Percentiles rank a stretch among this genome's conserved stretches.
Evolutionary conservation across 768 basidiomycete genomes (phyloP).

Genomic region (Hericium erinaceus): DNA sequence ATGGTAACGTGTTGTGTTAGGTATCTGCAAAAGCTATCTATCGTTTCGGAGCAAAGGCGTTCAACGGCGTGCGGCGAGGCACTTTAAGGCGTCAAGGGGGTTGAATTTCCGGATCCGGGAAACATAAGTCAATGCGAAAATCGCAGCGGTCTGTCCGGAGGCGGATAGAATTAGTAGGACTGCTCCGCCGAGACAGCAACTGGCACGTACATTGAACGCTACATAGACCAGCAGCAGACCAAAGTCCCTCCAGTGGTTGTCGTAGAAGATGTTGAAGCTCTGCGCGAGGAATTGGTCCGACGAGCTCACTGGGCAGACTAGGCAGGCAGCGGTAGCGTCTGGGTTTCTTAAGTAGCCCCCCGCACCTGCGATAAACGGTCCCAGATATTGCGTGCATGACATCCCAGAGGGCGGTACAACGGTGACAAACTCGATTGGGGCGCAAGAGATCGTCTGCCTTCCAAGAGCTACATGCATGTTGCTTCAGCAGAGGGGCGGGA

Average conservation of each 20-base stretch:
- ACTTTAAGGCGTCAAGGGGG: background rate
- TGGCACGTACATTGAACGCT: slow-evolving; percentile 32
- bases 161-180: no score
- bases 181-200: no score
- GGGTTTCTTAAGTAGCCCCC: slow-evolving; percentile 44
- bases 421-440: slow-evolving; percentile 47
- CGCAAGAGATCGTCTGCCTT: slow-evolving; percentile 41
- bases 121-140: background rate
- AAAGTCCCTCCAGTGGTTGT: slow-evolving; percentile 38
- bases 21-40: no score
- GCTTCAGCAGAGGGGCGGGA: background rate
- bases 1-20: no score
- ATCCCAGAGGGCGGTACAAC: slow-evolving; percentile 37
- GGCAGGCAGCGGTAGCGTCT: slow-evolving; percentile 29
- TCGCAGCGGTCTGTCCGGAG: background rate
- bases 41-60: no score
- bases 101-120: background rate
- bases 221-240: slow-evolving; percentile 36
- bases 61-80: no score
- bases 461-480: slow-evolving; percentile 34
- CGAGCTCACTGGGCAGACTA: slow-evolving; percentile 45
- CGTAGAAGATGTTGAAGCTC: slow-evolving; percentile 55
- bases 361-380: slow-evolving; percentile 27
- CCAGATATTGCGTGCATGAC: slow-evolving; percentile 39
- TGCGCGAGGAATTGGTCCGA: slow-evolving; percentile 49